Evolutionary conservation across 2,329 filamentous ascomycete genomes (phyloP).

Genomic region (Xylaria sp.): DNA sequence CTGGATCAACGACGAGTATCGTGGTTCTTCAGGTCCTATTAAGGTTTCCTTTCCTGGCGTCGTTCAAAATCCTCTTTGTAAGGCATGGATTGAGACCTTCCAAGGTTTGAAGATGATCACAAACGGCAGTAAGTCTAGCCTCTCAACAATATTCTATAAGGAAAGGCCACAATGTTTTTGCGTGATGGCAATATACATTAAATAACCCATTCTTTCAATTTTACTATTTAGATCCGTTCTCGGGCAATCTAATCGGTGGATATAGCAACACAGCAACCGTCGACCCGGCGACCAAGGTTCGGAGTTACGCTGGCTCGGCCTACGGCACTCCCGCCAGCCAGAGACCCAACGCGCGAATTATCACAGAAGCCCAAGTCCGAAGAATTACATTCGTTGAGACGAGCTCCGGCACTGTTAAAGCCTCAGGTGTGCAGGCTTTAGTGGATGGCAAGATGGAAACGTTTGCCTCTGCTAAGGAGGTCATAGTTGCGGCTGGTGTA

Average conservation of each 20-base stretch:
- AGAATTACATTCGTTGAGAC: not conserved
- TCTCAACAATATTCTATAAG: not conserved
- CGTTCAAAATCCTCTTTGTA: slow-evolving; percentile 30
- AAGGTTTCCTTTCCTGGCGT: slow-evolving; percentile 30
- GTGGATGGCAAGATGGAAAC: not conserved
- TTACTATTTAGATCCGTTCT: slow-evolving; percentile 32
- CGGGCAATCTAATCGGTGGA: slow-evolving; percentile 31
- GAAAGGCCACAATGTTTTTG: not conserved
- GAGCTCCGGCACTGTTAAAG: not conserved
- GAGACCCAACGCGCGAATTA: slow-evolving; percentile 24
- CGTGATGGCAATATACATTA: not conserved
- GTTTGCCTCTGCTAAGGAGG: slow-evolving; percentile 23
- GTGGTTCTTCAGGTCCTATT: slow-evolving; percentile 29
- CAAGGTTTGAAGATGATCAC: slow-evolving; percentile 26
- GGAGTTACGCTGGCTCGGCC: slow-evolving; percentile 32
- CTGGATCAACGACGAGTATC: slow-evolving; percentile 30
- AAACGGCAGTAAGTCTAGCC: slow-evolving; percentile 11
- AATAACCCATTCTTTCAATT: not conserved
- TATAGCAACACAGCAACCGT: slow-evolving; percentile 33
- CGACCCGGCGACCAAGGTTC: slow-evolving; percentile 17
- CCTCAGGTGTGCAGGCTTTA: not conserved
- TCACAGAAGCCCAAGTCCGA: not conserved
- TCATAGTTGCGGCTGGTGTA: slow-evolving; percentile 29
- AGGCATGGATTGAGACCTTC: slow-evolving; percentile 36
- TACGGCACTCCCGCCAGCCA: slow-evolving; percentile 24